These are phyloP conservation scores for Yamadazyma akitaensis DNA, from an alignment of 805 yeast genomes.

Conservation along the genomic window DNA sequence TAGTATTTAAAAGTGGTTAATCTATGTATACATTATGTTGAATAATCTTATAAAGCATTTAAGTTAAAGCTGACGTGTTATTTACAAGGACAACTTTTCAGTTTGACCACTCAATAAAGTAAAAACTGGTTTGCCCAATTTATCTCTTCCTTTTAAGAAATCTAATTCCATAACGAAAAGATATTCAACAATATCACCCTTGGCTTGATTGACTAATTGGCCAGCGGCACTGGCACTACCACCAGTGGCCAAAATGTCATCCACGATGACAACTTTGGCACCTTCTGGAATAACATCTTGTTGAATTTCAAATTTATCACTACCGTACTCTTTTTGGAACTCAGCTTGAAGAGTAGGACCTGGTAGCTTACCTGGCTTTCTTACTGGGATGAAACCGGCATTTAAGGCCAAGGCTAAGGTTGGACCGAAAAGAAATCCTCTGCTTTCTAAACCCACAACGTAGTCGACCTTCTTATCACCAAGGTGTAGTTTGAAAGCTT, in stretches of 20 bases:
- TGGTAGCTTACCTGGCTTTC: constrained; percentile 94
- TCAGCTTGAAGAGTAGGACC: constrained; percentile 72
- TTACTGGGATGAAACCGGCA: constrained; percentile 91
- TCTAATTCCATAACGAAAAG: constrained; percentile 91
- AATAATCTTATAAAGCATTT: background rate
- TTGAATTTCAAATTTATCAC: constrained; percentile 87
- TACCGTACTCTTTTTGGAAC: constrained; percentile 89
- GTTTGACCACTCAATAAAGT: constrained; percentile 83
- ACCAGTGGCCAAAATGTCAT: constrained; percentile 97
- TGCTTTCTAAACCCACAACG: constrained; percentile 90
- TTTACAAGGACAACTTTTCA: constrained; percentile 35
- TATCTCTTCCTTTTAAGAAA: constrained; percentile 90
- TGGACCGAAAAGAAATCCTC: constrained; percentile 97
- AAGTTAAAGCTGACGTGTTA: background rate
- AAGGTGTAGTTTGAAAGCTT: constrained; percentile 76
- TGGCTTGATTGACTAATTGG: constrained; percentile 62
- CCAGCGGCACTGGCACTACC: constrained; percentile 97
- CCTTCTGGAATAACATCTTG: constrained; percentile 74
- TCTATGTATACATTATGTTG: constrained; percentile 2
- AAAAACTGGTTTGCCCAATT: constrained; percentile 80
- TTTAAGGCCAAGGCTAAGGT: constrained; percentile 84
- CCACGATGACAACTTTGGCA: constrained; percentile 81
- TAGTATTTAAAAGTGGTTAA: constrained; percentile 66
- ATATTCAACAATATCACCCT: constrained; percentile 75
- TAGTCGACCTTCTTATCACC: constrained; percentile 72